Conservation (phyloP, 2,329 filamentous ascomycete species). For the Geosmithia flava region DNA sequence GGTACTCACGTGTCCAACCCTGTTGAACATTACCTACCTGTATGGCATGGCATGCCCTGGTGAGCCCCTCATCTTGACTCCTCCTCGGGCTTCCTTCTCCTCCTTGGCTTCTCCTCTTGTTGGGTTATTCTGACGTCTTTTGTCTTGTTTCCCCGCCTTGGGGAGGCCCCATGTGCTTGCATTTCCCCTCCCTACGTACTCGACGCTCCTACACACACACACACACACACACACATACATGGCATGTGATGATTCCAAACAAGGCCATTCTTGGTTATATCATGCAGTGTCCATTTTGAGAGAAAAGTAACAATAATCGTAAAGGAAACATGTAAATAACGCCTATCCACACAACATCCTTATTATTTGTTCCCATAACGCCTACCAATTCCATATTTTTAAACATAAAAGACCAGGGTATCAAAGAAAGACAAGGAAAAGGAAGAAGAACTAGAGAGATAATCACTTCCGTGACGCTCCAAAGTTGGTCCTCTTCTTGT, state of each 20-base stretch:
- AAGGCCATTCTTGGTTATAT: too few species aligned
- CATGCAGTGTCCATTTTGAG: too few species aligned
- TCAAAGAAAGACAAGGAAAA: too few species aligned
- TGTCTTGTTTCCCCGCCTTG: neutral
- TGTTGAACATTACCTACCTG: neutral
- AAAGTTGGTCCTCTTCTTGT: slow-evolving; percentile 46
- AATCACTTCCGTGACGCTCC: slow-evolving; percentile 37
- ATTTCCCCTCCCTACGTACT: too few species aligned
- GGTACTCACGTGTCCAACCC: neutral
- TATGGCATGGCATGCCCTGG: neutral
- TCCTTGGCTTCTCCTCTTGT: neutral
- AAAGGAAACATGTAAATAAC: too few species aligned
- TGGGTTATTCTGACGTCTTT: neutral
- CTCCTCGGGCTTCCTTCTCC: neutral
- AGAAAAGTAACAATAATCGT: too few species aligned
- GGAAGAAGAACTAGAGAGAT: neutral
- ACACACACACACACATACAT: too few species aligned
- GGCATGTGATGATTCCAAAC: too few species aligned
- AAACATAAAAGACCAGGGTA: neutral
- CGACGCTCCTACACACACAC: too few species aligned
- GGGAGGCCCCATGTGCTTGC: too few species aligned
- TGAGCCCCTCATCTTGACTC: neutral
- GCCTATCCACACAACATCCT: neutral
- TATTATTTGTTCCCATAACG: neutral
- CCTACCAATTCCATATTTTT: neutral